These are phyloP conservation scores for Rickenella mellea DNA, from an alignment of 768 basidiomycete genomes.

Conservation along the genomic window DNA sequence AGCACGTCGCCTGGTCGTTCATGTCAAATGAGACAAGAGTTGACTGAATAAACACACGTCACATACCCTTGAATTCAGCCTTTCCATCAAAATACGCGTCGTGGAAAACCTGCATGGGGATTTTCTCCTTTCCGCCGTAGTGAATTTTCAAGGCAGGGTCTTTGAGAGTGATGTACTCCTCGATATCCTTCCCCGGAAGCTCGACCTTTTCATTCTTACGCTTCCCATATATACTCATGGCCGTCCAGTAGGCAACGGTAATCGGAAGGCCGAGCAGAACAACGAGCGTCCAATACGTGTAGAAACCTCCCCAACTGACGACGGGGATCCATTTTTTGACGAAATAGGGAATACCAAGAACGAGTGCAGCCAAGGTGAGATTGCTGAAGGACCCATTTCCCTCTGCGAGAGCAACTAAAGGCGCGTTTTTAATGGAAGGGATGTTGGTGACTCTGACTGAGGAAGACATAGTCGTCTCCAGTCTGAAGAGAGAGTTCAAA, in stretches of 20 bases:
- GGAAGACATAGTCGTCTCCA: conserved; percentile 26
- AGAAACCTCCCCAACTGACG: conserved; percentile 76
- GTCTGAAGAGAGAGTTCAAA: not conserved
- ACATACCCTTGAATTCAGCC: conserved; percentile 87
- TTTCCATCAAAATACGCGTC: conserved; percentile 97
- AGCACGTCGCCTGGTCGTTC: conserved; percentile 70
- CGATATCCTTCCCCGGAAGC: conserved; percentile 78
- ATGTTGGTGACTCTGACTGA: conserved; percentile 53
- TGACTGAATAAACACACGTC: not conserved
- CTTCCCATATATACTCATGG: conserved; percentile 74
- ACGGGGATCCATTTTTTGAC: conserved; percentile 76
- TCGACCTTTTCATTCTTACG: conserved; percentile 79
- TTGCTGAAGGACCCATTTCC: conserved; percentile 84
- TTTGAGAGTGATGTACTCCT: conserved; percentile 86
- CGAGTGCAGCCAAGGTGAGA: conserved; percentile 60
- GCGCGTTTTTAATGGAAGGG: conserved; percentile 79
- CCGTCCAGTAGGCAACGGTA: conserved; percentile 80
- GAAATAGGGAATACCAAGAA: conserved; percentile 76
- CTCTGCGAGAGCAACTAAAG: conserved; percentile 71
- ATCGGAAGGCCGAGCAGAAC: conserved; percentile 67
- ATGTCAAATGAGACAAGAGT: not conserved
- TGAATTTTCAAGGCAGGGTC: conserved; percentile 70
- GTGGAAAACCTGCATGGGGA: conserved; percentile 95
- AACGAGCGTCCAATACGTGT: conserved; percentile 76
- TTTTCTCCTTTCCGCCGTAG: conserved; percentile 82